Conservation (phyloP, 140 eudicot genomes). For the Anethum foeniculum region DNA sequence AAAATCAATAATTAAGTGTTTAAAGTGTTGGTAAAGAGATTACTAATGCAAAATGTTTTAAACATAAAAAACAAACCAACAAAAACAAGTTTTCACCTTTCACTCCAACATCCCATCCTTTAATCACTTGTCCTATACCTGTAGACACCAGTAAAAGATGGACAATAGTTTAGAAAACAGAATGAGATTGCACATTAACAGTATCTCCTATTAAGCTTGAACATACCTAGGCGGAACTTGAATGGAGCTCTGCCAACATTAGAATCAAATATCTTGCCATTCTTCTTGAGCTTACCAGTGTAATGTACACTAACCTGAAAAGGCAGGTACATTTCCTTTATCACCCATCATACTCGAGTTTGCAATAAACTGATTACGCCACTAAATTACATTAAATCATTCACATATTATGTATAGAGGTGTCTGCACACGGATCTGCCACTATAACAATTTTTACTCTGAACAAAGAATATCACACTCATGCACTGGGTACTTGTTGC, state of each 20-base stretch:
- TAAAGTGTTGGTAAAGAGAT: not conserved
- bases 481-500: not conserved
- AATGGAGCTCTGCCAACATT: slow-evolving; percentile 77
- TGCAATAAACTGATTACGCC: not conserved
- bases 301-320: slow-evolving; percentile 67
- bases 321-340: not conserved
- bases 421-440: not conserved
- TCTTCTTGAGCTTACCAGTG: slow-evolving; percentile 86
- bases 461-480: not conserved
- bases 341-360: not conserved
- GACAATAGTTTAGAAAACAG: not conserved
- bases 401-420: not conserved
- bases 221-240: slow-evolving; percentile 70
- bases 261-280: slow-evolving; percentile 77
- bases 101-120: slow-evolving; percentile 99
- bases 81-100: slow-evolving; percentile 36
- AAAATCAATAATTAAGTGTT: not conserved
- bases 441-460: not conserved
- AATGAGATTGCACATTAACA: not conserved
- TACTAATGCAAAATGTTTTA: not conserved
- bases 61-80: not conserved
- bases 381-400: not conserved
- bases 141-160: not conserved
- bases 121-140: slow-evolving; percentile 85
- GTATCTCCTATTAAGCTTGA: not conserved